Evolutionary conservation across 2,329 filamentous ascomycete species (phyloP).

Genomic region (Penicillium palitans): DNA sequence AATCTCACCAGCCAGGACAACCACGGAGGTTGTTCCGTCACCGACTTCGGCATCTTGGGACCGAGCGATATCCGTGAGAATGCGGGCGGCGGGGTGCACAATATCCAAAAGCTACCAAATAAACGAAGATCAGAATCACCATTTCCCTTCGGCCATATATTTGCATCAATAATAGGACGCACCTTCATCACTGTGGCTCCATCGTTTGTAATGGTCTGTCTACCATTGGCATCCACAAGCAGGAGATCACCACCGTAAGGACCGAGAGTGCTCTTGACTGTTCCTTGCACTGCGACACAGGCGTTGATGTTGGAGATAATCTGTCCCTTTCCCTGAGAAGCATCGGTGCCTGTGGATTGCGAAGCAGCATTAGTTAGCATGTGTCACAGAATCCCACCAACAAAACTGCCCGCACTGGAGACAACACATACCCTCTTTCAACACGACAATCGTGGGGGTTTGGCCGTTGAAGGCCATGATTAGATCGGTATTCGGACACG

Average conservation of each 20-base stretch:
- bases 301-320: constrained; percentile 98
- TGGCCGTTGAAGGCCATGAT: constrained; percentile 95
- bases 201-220: constrained; percentile 97
- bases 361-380: constrained; percentile 30
- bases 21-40: constrained; percentile 95
- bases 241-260: constrained; percentile 96
- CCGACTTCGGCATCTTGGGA: constrained; percentile 99
- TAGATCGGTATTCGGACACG: constrained; percentile 28
- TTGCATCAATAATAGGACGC: constrained; percentile 24
- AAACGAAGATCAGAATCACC: constrained; percentile 9
- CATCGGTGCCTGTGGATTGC: constrained; percentile 74
- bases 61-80: constrained; percentile 96
- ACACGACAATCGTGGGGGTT: constrained; percentile 95
- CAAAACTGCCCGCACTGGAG: constrained; percentile 23
- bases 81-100: constrained; percentile 92
- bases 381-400: constrained; percentile 22
- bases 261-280: constrained; percentile 92
- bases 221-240: constrained; percentile 93
- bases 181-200: constrained; percentile 99
- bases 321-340: constrained; percentile 95
- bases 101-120: constrained; percentile 82
- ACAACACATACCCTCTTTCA: constrained; percentile 80
- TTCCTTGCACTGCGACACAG: constrained; percentile 90
- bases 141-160: not conserved
- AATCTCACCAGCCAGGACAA: constrained; percentile 95